Evolutionary conservation across 768 basidiomycete species (phyloP), one percentile per base, ranked within the genome.

Genomic region (Suillus decipiens): DNA sequence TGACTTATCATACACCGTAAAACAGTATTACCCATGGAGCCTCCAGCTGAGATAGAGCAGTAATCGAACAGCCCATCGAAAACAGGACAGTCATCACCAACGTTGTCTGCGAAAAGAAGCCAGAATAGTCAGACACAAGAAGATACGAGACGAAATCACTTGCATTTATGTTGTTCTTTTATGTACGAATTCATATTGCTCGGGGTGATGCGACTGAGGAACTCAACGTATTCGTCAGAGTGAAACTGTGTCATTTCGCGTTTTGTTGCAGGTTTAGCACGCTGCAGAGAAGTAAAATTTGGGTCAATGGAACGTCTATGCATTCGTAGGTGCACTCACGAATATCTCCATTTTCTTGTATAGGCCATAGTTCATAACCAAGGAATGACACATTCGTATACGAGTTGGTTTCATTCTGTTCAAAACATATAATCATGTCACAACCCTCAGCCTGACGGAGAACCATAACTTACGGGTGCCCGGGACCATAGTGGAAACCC

Each of bases 311-410:
- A 56, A 22, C 31, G n/a, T 53, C 28, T 31, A 58, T 10, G 42
- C 59, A 58, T 57, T 42, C 11, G 24, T 55, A 22, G 8, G 58
- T n/a, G 22, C 19, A 83, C 97, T 69, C 72, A 98, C 97, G 70
- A 98, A 99, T 68, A 99, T 99, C 77, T 99, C 97, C 97, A 99
- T 99, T 79, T 95, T 95, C 79, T 98, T 98, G 81, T 99, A 99
- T 19, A 99, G 79, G 22, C 96, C 95, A 75, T 98, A 98, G 78
- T 99, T 99, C 97, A 99, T 99, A 61, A 99, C 97, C 59, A 99
- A 83, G 12, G 96, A 96, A 78, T 99, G 97, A 74, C 96, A 98
- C 97, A 99, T 99, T 69, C 96, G 89, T 81, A 99, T 97, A 41
- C 97, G 86, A 24, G 96, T 98, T 7, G 96, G 96, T 73, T 97